Evolutionary conservation across 495 filamentous ascomycete species (phyloP), one percentile per base, ranked within the genome.

Genomic region (Pyronema omphalodes): DNA sequence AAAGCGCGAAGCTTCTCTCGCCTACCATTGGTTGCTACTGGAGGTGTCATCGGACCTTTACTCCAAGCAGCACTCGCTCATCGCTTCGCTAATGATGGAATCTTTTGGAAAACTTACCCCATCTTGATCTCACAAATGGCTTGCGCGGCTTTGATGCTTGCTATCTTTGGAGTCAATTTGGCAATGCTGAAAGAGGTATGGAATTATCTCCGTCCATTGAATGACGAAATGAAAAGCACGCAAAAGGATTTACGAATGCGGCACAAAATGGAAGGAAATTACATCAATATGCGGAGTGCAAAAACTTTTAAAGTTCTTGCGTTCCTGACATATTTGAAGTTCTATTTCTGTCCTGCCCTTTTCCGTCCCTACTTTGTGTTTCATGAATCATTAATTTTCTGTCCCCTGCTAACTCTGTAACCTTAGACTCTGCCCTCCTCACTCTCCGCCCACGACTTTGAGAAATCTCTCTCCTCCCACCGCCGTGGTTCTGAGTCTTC

Each of bases 141-240:
- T 9, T 72, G 70, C 51, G 70, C 69, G 8, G 63, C 57, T 18
- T 47, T 71, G 57, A 68, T 72, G 39, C 56, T 69, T 15, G 37
- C 68, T 7, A 62, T 72, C 51, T 67, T 69, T 11, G 40, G 69
- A 8, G 57, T 63, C 35, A 66, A 67, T 35, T 47, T 62, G 8
- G 50, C 67, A 23, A 57, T 71, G 54, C 63, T 72, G 14, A 59
- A 71, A 36, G 70, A 72, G 66, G 70, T 72, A 58, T 18, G 62
- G 51, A 23, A 60, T 36, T 44, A 9, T 47, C 44, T 47, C 9
- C 17, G 11, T 6, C 39, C 12, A 43, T 43, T 12, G 15, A 17
- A 19, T 47, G 15, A 47, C 17, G 39, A 12, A 17, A 43, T 43
- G 11, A 12, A 43, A 17, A 12, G 39, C 39, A n/a, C 9, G 14